Evolutionary conservation across 208 protist genomes (phyloP), one percentile per base, ranked within the genome.

Genomic region (Leishmania amazonensis): DNA sequence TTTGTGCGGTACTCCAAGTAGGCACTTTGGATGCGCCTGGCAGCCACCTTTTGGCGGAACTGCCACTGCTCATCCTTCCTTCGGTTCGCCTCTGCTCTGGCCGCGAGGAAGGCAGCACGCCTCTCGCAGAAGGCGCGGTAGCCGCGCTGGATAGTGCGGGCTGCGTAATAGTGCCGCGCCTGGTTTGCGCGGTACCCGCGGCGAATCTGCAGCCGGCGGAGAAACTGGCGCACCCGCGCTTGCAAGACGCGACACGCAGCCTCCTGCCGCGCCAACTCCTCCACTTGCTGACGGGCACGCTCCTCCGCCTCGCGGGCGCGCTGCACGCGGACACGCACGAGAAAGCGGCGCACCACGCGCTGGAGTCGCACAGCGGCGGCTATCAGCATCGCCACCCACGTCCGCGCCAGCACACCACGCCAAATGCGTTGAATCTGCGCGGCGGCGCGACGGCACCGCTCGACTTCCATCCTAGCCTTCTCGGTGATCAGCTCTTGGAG

Each of bases 101-200:
- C 90, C 2, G 85, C 86, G 3, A 91, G 68, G 42, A 84, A 31
- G 54, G 81, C 89, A 38, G 80, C 86, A 47, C 88, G 87, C 49
- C 93, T 89, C 51, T 81, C 78, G 67, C 91, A 80, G 85, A 87
- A 92, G 62, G 65, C 87, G 47, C 91, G 88, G 83, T 92, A 98
- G 42, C 64, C 93, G 17, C 91, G 90, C 83, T 98, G 94, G 74
- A 98, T 97, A 8, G 76, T 86, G 58, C 92, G 85, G 19, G 94
- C 94, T 9, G 93, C 88, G 76, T 91, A 93, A 80, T 86, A 88
- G 38, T 78, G 79, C 7, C 93, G 94, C 65, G 86, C 83, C 68
- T 88, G 85, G 8, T 67, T 47, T 7, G 91, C 93, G 45, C 85
- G 45, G 80, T 94, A 95, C 76, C 86, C 80, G 24, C 91, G 87